These are phyloP conservation scores for Entomortierella parvispora DNA, from an alignment of 192 early-diverging fungal genomes.

Conservation along the genomic window DNA sequence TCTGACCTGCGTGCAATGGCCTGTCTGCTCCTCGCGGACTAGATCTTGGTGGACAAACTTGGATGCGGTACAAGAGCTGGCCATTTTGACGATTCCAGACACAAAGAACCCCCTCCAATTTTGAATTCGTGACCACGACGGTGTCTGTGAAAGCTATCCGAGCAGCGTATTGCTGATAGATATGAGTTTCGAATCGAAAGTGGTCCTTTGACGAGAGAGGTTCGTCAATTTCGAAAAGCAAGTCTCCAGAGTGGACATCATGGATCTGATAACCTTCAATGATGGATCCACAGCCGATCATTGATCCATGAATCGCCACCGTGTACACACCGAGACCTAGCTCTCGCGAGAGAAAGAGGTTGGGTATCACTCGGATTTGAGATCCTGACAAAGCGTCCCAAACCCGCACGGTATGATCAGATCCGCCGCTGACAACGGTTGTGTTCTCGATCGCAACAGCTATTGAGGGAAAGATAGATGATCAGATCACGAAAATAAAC, in stretches of 20 bases:
- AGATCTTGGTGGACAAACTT: neutral
- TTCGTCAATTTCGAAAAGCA: constrained; percentile 36
- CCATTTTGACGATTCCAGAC: constrained; percentile 23
- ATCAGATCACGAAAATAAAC: neutral
- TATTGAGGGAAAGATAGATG: neutral
- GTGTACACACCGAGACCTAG: constrained; percentile 29
- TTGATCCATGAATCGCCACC: constrained; percentile 13
- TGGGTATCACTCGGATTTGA: constrained; percentile 2
- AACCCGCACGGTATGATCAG: constrained; percentile 31
- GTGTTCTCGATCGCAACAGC: constrained; percentile 41
- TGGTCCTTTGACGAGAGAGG: constrained; percentile 30
- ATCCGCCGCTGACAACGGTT: constrained; percentile 38
- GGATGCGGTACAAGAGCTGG: constrained; percentile 21
- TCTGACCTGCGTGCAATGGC: no score
- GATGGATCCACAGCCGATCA: constrained; percentile 31
- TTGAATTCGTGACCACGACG: constrained; percentile 39
- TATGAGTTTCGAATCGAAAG: constrained; percentile 11
- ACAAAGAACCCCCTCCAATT: constrained; percentile 28
- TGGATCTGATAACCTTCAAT: constrained; percentile 35
- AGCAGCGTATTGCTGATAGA: constrained; percentile 32
- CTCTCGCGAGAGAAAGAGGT: constrained; percentile 22
- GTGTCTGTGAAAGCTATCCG: constrained; percentile 19
- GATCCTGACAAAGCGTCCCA: constrained; percentile 38
- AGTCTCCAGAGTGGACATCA: constrained; percentile 6
- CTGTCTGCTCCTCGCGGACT: neutral